Base-by-base conservation (phyloP, 805 yeast genomes). In the Ogataea methanolica region DNA sequence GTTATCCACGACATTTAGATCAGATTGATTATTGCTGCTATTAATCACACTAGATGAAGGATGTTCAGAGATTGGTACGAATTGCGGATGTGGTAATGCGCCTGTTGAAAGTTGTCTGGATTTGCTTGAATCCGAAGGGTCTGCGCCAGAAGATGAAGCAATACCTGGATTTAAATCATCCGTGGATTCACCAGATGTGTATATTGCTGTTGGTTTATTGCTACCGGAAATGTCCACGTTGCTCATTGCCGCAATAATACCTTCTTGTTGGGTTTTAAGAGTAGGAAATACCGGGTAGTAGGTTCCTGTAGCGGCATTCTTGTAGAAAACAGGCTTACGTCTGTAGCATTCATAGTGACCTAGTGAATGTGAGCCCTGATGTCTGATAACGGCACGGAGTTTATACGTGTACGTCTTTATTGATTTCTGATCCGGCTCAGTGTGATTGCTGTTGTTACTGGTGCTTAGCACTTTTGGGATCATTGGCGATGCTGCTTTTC, bases 341-440 rank as follows among this genome's bases (percentile, higher is more conserved):
- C 86, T 82, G 62, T 80, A 88, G 57, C 96, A 88, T 58, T 91
- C 96, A 62, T 90, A 91, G 61, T 91, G 98, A 1, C 98, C 98
- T 39, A 81, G 78, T 19, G 82, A 76, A 65, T 91, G 97, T 1
- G 92, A 82, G 0, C 99, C 99, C 41, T 83, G 80, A 62, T 94
- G 98, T 54, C 90, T 77, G 17, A 94, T 81, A 51, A 88, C 70
- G 0, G 97, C 85, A 51, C 75, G 78, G 35, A 94, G 71, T 50
- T 71, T 70, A 62, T 88, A 90, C 37, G 69, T 74, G 50, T 58
- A 56, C 1, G 47, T 36, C 23, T 48, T 37, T 21, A 31, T 35
- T 6, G 45, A 6, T 9, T 36, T 35, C 15, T 16, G 17, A 14
- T 35, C 14, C 11, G 9, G 17, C 7, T 35, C 21, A 35, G 41